These are phyloP conservation scores for Starmerella bombicola DNA, from an alignment of 805 yeast species.

Conservation along the genomic window DNA sequence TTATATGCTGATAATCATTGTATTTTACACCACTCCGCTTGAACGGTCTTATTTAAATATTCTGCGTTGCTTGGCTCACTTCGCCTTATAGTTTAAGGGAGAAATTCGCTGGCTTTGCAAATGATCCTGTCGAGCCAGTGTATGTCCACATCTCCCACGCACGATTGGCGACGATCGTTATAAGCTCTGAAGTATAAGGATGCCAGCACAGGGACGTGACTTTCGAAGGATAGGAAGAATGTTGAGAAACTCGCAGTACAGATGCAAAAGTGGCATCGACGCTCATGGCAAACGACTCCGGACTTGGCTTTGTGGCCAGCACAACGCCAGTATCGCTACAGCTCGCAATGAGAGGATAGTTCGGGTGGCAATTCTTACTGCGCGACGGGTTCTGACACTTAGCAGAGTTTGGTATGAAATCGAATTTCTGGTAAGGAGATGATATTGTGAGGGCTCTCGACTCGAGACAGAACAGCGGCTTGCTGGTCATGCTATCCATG, in stretches of 20 bases:
- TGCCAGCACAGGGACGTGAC: constrained; percentile 9
- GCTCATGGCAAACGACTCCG: not conserved
- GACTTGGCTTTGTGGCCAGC: constrained; percentile 13
- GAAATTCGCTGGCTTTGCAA: not conserved
- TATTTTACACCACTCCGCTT: not conserved
- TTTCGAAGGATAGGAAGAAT: not conserved
- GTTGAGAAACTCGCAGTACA: not conserved
- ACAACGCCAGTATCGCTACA: constrained; percentile 18
- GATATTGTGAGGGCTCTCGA: not conserved
- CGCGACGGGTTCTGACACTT: not conserved
- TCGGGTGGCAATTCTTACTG: not conserved
- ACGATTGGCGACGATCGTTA: not conserved
- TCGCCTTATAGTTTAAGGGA: too few relatives aligned
- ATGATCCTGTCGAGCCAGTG: not conserved
- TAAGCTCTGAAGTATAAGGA: constrained; percentile 6
- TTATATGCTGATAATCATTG: too few relatives aligned
- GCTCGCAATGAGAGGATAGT: constrained; percentile 13
- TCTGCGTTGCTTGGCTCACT: too few relatives aligned
- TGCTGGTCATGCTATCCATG: not conserved
- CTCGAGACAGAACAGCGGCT: constrained; percentile 6
- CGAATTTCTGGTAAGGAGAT: constrained; percentile 3
- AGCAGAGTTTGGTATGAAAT: constrained; percentile 2
- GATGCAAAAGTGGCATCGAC: constrained; percentile 5
- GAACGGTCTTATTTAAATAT: not conserved
- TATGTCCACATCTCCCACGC: constrained; percentile 1